A percentile compares a stretch with the other conserved stretches of the same genome.
These are phyloP conservation scores for Penicillium sp. DNA, from an alignment of 2,329 filamentous ascomycete genomes.

Conservation along the genomic window DNA sequence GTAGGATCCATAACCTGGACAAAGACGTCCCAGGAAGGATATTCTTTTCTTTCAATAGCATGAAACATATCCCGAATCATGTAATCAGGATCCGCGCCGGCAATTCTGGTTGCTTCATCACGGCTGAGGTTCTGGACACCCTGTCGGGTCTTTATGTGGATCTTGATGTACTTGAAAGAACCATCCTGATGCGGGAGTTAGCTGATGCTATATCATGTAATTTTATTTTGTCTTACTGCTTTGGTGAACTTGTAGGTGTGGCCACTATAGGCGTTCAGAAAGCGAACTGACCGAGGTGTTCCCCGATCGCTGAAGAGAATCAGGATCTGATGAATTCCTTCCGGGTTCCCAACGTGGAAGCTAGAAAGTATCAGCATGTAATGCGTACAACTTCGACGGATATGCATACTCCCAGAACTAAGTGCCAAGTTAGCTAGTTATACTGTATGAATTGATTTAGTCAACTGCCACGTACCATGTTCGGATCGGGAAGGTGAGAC, in stretches of 20 bases:
- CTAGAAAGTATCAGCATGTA: constrained; percentile 7
- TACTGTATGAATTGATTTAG: no score
- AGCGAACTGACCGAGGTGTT: constrained; percentile 56
- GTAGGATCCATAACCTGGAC: constrained; percentile 68
- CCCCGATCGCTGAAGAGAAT: constrained; percentile 60
- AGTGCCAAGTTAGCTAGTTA: constrained; percentile 5
- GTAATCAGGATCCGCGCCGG: constrained; percentile 70
- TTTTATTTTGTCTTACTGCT: background rate
- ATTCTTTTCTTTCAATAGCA: constrained; percentile 65
- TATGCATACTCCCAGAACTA: constrained; percentile 30
- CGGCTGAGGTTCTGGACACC: constrained; percentile 50
- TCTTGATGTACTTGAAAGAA: constrained; percentile 58
- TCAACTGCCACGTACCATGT: constrained; percentile 21
- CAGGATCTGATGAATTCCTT: constrained; percentile 59
- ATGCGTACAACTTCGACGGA: no score
- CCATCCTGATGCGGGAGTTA: constrained; percentile 42
- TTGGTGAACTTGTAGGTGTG: constrained; percentile 44
- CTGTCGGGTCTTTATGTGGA: constrained; percentile 43
- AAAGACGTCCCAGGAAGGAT: constrained; percentile 71
- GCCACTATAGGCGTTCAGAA: constrained; percentile 61
- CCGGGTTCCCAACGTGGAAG: constrained; percentile 55
- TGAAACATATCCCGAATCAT: constrained; percentile 69
- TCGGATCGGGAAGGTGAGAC: constrained; percentile 24
- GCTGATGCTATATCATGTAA: background rate
- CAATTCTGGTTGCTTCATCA: constrained; percentile 68